These are phyloP conservation scores for Dipteronia dyeriana DNA, from an alignment of 345 rosid species.

Conservation along the genomic window DNA sequence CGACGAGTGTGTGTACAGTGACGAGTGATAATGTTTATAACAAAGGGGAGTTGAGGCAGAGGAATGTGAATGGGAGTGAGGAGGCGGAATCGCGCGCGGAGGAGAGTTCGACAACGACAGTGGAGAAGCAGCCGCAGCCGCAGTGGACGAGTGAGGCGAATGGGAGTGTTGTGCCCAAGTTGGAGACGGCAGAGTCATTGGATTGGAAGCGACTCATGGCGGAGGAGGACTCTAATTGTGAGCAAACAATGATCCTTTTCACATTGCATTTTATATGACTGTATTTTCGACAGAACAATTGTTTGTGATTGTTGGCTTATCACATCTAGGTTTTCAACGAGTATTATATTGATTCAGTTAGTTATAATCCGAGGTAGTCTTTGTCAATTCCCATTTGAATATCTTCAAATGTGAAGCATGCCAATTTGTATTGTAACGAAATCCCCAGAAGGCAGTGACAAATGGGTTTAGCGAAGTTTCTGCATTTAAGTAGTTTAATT, in stretches of 20 bases:
- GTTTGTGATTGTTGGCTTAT: not conserved
- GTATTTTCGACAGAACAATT: no score
- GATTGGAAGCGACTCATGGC: conserved; percentile 84
- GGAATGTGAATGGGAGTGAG: conserved; percentile 34
- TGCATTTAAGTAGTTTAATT: not conserved
- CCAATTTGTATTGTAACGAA: no score
- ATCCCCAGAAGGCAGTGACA: no score
- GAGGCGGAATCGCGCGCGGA: conserved; percentile 36
- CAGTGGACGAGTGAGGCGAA: conserved; percentile 41
- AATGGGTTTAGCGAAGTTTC: not conserved
- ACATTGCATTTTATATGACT: not conserved
- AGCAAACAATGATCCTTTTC: conserved; percentile 25
- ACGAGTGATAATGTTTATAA: conserved; percentile 38
- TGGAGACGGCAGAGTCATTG: conserved; percentile 73
- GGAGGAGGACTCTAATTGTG: conserved; percentile 74
- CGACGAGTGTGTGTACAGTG: conserved; percentile 32
- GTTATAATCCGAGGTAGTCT: not conserved
- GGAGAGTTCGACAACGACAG: conserved; percentile 35
- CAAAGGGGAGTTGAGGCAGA: conserved; percentile 70
- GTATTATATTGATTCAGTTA: not conserved
- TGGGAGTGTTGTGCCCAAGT: conserved; percentile 38
- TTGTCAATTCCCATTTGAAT: not conserved
- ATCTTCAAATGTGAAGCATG: no score
- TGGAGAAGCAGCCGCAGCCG: conserved; percentile 31
- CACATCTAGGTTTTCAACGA: not conserved